These are phyloP conservation scores for Botrytis fabae DNA, from an alignment of 2,329 filamentous ascomycete genomes.

Conservation along the genomic window DNA sequence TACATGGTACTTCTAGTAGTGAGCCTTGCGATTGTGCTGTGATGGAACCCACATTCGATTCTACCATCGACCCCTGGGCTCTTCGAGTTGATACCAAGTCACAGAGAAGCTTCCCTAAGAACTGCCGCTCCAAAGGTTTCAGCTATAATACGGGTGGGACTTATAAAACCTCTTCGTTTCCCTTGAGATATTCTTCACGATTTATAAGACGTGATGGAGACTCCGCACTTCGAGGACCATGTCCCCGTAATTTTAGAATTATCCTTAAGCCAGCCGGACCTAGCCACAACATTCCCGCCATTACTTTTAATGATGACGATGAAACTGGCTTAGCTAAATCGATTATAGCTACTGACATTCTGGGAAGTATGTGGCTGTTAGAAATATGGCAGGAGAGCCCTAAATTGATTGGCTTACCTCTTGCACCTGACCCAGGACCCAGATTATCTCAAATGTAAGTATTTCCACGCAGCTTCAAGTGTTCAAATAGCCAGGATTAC, in stretches of 20 bases:
- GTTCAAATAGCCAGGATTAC: not conserved
- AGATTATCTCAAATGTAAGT: constrained; percentile 16
- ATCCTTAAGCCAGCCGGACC: constrained; percentile 21
- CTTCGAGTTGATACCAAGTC: not conserved
- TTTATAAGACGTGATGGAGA: not conserved
- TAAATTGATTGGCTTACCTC: not conserved
- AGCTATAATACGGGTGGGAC: not conserved
- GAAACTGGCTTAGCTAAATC: constrained; percentile 28
- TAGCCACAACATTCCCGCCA: constrained; percentile 36
- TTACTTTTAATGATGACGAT: constrained; percentile 35
- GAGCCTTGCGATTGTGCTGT: not conserved
- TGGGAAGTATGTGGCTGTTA: constrained; percentile 29
- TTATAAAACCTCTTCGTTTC: not conserved
- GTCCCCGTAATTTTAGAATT: constrained; percentile 26
- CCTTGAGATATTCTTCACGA: not conserved
- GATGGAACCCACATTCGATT: not conserved
- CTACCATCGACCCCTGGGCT: not conserved
- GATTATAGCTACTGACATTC: constrained; percentile 36
- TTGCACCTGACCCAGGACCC: not conserved
- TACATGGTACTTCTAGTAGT: constrained; percentile 16
- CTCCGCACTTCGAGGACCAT: not conserved
- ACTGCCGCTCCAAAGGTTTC: not conserved
- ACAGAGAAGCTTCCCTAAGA: not conserved
- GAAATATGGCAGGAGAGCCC: not conserved
- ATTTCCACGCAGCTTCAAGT: not conserved